Evolutionary conservation across 1,139 yeast genomes (phyloP).

Genomic region (Suhomyces maxii): DNA sequence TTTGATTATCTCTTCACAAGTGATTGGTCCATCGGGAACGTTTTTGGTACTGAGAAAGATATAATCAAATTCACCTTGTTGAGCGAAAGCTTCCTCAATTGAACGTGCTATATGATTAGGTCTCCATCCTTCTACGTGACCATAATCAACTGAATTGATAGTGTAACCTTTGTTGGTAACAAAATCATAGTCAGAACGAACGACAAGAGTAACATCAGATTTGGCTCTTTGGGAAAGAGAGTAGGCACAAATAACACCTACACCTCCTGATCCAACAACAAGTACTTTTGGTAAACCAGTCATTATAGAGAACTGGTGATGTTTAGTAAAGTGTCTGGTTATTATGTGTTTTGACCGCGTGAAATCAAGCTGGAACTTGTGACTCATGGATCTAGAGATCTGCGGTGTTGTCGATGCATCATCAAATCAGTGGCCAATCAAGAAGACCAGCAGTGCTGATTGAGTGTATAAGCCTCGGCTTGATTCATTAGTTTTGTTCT

Average conservation of each 20-base stretch:
- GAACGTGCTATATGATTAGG: constrained; percentile 49
- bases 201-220: constrained; percentile 54
- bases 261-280: constrained; percentile 45
- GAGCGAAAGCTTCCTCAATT: constrained; percentile 44
- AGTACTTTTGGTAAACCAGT: constrained; percentile 30
- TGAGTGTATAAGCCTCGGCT: too few relatives aligned
- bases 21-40: constrained; percentile 61
- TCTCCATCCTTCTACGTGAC: constrained; percentile 50
- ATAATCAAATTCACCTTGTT: constrained; percentile 59
- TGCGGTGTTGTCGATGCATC: too few relatives aligned
- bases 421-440: too few relatives aligned
- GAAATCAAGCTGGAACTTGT: not conserved
- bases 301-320: constrained; percentile 1
- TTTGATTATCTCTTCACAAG: constrained; percentile 56
- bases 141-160: constrained; percentile 63
- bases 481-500: too few relatives aligned
- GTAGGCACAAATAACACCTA: constrained; percentile 25
- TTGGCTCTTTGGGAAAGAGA: constrained; percentile 17
- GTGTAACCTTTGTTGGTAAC: constrained; percentile 55
- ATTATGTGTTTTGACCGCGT: not conserved
- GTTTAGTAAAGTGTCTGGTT: not conserved
- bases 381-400: too few relatives aligned
- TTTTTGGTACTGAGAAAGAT: constrained; percentile 71
- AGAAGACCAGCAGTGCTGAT: too few relatives aligned
- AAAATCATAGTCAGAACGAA: constrained; percentile 64